Base-by-base conservation (phyloP, 2,329 filamentous ascomycete species). In the Phialophora expanda region DNA sequence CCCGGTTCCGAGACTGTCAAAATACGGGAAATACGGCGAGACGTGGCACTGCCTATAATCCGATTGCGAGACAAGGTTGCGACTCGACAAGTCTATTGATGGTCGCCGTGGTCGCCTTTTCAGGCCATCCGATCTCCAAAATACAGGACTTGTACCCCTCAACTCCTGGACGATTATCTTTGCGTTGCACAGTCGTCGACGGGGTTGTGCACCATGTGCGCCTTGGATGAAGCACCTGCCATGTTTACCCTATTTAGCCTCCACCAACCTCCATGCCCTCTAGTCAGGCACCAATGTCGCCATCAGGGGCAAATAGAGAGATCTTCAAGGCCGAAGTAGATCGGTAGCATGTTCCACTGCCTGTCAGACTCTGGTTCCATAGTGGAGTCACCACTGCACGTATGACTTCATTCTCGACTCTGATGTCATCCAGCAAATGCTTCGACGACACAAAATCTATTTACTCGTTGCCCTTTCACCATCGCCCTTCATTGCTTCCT, bases 371-470 rank as follows among this genome's bases (percentile, higher is more conserved):
- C 38, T n/a, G 38, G 17, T n/a, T 44, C 17, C 38, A 44, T n/a
- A 8, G 38, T 44, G 38, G 38, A 44, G 38, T 44, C 38, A 17
- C 38, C 7, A 2, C 5, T n/a, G 53, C 26, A 12, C 48, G 17
- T 51, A 51, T 51, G 48, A 51, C 48, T 51, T 51, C 48, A 51
- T 51, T 51, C 32, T 24, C 34, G 1, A 34, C 38, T 44, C 38
- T 28, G 46, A 50, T 14, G 17, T 34, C 17, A 50, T 32, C 28
- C 7, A 8, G 38, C 17, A n/a, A 44, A 44, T 44, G 38, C 8
- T 44, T 44, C 14, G 7, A 41, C 38, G 9, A 44, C 38, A 44
- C 17, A 7, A 7, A 24, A 44, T 44, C 38, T n/a, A 44, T 44
- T 44, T 44, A 44, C 38, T n/a, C 38, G 14, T n/a, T 8, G 8